phyloP scores from a whole-genome alignment of 192 early-diverging fungal genomes.

The Dispira simplex region DNA sequence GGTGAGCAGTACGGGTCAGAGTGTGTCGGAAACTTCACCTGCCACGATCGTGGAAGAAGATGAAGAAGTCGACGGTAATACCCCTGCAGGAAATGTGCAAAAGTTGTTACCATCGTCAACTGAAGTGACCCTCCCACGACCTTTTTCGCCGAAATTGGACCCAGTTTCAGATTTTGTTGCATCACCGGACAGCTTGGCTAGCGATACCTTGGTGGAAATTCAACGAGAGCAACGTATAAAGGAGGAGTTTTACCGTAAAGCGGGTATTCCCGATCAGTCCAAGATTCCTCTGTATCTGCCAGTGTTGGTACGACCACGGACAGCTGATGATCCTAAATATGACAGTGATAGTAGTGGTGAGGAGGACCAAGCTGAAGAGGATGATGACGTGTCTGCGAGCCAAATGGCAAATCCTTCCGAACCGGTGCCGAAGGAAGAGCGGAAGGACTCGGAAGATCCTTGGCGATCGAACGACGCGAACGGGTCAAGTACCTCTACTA shows the following conservation, averaged over 20 bases:
- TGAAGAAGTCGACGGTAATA: background rate
- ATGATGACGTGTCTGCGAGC: too few species aligned
- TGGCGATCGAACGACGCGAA: too few species aligned
- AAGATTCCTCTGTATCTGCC: conserved; percentile 7
- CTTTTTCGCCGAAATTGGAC: background rate
- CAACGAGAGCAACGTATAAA: conserved; percentile 1
- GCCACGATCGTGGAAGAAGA: background rate
- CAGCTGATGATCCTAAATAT: background rate
- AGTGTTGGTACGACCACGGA: conserved; percentile 3
- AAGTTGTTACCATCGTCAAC: background rate
- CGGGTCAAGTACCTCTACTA: too few species aligned
- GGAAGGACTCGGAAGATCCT: too few species aligned
- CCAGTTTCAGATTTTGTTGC: background rate
- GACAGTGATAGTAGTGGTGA: too few species aligned
- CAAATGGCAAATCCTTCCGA: too few species aligned
- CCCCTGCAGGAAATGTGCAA: background rate
- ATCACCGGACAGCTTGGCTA: background rate
- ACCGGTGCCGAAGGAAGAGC: too few species aligned
- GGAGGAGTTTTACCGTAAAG: background rate
- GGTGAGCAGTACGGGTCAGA: too few species aligned
- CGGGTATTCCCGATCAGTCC: conserved; percentile 8
- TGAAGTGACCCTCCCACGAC: background rate
- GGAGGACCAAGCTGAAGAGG: too few species aligned
- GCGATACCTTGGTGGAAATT: background rate
- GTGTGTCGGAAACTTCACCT: background rate